Percentiles rank a stretch among this genome's conserved stretches.
Evolutionary conservation across 1,284 basidiomycete species (phyloP).

Genomic region (Tylopilus sp.): DNA sequence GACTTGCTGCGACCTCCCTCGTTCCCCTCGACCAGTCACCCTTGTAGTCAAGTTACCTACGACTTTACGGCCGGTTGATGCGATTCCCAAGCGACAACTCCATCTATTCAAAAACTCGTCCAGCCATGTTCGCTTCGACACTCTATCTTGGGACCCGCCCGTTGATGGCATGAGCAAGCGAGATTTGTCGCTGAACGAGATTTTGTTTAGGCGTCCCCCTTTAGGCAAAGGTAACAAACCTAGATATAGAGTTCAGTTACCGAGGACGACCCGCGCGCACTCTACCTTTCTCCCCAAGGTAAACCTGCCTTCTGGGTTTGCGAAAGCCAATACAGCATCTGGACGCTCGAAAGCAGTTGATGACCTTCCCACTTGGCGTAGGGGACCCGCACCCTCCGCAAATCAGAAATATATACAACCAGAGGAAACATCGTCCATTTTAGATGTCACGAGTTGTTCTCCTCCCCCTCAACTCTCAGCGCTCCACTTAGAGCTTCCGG

Average conservation of each 20-base stretch:
- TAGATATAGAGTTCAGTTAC: constrained; percentile 57
- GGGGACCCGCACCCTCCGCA: constrained; percentile 26
- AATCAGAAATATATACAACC: constrained; percentile 3
- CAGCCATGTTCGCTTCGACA: constrained; percentile 57
- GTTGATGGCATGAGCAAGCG: constrained; percentile 61
- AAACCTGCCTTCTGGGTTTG: constrained; percentile 42
- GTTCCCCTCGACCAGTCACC: constrained; percentile 50
- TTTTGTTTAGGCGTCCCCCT: constrained; percentile 58
- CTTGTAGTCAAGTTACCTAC: constrained; percentile 60
- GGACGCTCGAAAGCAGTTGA: constrained; percentile 52
- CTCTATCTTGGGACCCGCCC: constrained; percentile 75
- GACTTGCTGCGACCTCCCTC: constrained; percentile 52
- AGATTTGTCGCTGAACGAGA: constrained; percentile 68
- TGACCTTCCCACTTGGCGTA: constrained; percentile 60
- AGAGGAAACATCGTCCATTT: constrained; percentile 18
- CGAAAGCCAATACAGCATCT: constrained; percentile 35
- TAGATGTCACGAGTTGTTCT: constrained; percentile 33
- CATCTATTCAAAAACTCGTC: constrained; percentile 40
- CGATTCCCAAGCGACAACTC: constrained; percentile 48
- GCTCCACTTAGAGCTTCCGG: constrained; percentile 6
- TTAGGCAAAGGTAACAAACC: constrained; percentile 43
- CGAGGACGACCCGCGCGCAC: constrained; percentile 34
- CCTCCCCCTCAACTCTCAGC: constrained; percentile 22
- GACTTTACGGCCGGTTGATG: constrained; percentile 41
- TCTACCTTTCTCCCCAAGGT: constrained; percentile 39